Evolutionary conservation across 345 rosid species (phyloP).

Genomic region (Streptanthus diversifolius): DNA sequence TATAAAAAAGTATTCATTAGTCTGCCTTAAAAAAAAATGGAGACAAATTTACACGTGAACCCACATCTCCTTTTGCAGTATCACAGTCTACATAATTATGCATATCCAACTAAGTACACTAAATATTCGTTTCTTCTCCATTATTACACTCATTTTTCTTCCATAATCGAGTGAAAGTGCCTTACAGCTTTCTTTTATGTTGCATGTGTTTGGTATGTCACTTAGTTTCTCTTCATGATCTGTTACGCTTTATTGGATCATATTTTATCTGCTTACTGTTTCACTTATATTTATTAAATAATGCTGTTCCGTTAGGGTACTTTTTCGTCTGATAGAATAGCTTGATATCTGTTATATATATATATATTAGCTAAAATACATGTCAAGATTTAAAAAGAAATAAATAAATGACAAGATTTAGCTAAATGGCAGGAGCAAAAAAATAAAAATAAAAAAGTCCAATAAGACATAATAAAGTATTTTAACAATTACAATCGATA

Average conservation of each 20-base stretch:
- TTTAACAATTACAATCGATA: too few relatives aligned
- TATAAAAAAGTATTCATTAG: not conserved
- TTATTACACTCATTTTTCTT: slow-evolving; percentile 12
- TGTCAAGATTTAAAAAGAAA: too few relatives aligned
- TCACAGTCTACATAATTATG: not conserved
- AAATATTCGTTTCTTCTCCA: not conserved
- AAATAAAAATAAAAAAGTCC: not conserved
- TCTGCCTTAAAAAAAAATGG: not conserved
- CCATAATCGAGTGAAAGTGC: not conserved
- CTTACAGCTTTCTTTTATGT: slow-evolving; percentile 13
- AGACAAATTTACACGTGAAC: slow-evolving; percentile 16
- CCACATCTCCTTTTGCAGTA: slow-evolving; percentile 1
- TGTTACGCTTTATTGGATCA: slow-evolving; percentile 1
- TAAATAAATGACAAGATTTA: not conserved
- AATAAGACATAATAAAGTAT: not conserved
- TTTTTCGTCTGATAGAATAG: not conserved
- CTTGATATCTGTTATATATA: not conserved
- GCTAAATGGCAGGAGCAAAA: not conserved
- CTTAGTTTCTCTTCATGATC: slow-evolving; percentile 25
- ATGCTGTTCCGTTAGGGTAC: not conserved
- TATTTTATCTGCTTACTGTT: slow-evolving; percentile 11
- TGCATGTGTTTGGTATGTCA: slow-evolving; percentile 33
- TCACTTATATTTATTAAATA: not conserved
- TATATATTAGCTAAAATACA: too few relatives aligned
- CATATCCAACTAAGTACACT: slow-evolving; percentile 5